A percentile compares a stretch with the other conserved stretches of the same genome.
Conservation (phyloP, 768 basidiomycete genomes). For the Solioccasus polychromus region DNA sequence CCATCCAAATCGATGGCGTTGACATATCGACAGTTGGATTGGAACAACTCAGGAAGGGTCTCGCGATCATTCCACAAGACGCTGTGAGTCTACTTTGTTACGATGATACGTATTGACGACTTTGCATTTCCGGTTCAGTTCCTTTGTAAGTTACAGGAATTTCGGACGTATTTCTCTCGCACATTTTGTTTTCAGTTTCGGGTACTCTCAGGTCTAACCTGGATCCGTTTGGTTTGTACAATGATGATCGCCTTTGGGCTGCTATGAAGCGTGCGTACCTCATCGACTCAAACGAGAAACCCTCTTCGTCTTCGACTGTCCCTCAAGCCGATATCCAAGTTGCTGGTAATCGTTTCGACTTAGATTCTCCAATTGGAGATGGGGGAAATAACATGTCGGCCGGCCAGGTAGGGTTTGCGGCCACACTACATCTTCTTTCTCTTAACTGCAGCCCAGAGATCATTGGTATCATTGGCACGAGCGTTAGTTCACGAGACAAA, state of each 20-base stretch:
- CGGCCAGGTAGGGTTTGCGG: conserved; percentile 35
- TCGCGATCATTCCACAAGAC: conserved; percentile 86
- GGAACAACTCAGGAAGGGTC: conserved; percentile 59
- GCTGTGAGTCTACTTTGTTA: conserved; percentile 16
- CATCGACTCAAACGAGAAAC: conserved; percentile 47
- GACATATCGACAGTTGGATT: conserved; percentile 83
- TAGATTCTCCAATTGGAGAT: conserved; percentile 82
- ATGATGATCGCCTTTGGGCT: conserved; percentile 83
- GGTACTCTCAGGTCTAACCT: conserved; percentile 84
- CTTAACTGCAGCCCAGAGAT: conserved; percentile 55
- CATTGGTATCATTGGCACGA: conserved; percentile 82
- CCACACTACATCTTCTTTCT: neutral
- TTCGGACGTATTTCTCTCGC: conserved; percentile 8
- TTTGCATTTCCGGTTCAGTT: conserved; percentile 28
- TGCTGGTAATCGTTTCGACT: conserved; percentile 56
- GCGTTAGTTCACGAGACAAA: conserved; percentile 85
- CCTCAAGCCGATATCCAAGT: conserved; percentile 39
- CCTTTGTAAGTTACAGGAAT: conserved; percentile 30
- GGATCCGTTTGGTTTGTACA: conserved; percentile 81
- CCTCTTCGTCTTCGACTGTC: conserved; percentile 29
- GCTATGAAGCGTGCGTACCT: conserved; percentile 84
- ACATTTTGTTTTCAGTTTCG: conserved; percentile 46
- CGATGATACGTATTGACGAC: neutral
- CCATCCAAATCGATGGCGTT: conserved; percentile 76
- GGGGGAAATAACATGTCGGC: conserved; percentile 85